Conservation (phyloP, 2,329 filamentous ascomycete species). For the Mariannaea elegans region DNA sequence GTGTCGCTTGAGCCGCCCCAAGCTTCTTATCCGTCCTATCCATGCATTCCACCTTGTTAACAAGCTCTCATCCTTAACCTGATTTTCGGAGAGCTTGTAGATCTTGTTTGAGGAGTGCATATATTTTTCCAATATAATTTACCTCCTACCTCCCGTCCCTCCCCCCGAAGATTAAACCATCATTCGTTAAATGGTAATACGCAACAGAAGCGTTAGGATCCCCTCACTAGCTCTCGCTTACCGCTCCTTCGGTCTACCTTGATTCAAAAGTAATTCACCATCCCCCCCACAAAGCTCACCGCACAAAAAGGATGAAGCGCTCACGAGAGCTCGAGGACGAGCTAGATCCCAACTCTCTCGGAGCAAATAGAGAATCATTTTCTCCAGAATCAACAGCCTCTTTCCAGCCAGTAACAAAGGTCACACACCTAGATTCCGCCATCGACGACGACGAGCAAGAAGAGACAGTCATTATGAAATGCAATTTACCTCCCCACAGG, state of each 20-base stretch:
- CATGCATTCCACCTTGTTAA: background rate
- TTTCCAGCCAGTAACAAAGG: constrained; percentile 57
- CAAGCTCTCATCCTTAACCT: constrained; percentile 9
- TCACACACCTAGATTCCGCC: constrained; percentile 65
- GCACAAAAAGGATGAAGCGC: constrained; percentile 64
- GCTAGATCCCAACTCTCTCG: constrained; percentile 43
- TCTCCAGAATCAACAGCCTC: constrained; percentile 27
- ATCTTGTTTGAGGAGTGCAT: background rate
- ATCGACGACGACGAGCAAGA: constrained; percentile 46
- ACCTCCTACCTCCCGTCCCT: no score
- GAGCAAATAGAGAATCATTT: constrained; percentile 26
- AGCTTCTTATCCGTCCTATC: background rate
- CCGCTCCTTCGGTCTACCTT: constrained; percentile 31
- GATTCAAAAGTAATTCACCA: constrained; percentile 37
- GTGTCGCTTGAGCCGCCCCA: background rate
- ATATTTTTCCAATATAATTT: no score
- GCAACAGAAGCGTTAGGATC: background rate
- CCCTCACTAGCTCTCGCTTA: constrained; percentile 31
- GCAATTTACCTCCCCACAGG: constrained; percentile 82
- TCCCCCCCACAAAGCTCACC: constrained; percentile 40
- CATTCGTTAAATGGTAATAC: background rate
- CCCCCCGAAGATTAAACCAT: no score
- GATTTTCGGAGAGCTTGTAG: background rate
- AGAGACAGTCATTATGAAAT: constrained; percentile 70
- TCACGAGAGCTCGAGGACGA: constrained; percentile 67